Conservation (phyloP, 495 filamentous ascomycete genomes). For the Penicillium taxi region DNA sequence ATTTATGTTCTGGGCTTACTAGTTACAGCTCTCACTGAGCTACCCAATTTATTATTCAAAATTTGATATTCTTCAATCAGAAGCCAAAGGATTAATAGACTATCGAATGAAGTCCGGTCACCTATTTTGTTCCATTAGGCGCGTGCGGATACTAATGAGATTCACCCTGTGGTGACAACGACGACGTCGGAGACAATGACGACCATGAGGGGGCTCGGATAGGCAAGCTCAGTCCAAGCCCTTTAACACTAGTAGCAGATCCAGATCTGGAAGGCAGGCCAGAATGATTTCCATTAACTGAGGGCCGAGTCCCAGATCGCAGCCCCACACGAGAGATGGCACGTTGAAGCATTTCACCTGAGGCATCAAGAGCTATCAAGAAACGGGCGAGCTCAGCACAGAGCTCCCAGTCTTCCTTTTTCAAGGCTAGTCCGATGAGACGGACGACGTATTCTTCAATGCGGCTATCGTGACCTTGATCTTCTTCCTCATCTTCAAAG, state of each 20-base stretch:
- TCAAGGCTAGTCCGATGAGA: conserved; percentile 71
- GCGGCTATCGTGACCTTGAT: conserved; percentile 58
- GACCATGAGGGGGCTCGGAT: conserved; percentile 33
- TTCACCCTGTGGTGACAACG: conserved; percentile 21
- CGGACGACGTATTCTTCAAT: conserved; percentile 60
- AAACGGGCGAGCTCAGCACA: conserved; percentile 94
- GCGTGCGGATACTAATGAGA: conserved; percentile 5
- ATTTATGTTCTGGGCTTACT: no score
- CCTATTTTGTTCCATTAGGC: no score
- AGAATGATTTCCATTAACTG: conserved; percentile 17
- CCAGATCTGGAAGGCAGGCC: conserved; percentile 18
- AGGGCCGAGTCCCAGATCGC: conserved; percentile 9
- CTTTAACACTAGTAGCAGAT: conserved; percentile 28
- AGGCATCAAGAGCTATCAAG: conserved; percentile 82
- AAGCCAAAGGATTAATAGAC: no score
- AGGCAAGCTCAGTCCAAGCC: conserved; percentile 32
- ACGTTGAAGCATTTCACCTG: conserved; percentile 70
- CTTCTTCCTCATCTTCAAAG: conserved; percentile 78
- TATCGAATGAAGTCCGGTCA: no score
- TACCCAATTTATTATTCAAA: no score
- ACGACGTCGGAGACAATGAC: conserved; percentile 27
- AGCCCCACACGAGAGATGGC: conserved; percentile 64
- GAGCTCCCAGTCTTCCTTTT: conserved; percentile 88
- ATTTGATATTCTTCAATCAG: no score
- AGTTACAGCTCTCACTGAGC: no score